These are phyloP conservation scores for Panus rudis DNA, from an alignment of 768 basidiomycete species.

Conservation along the genomic window DNA sequence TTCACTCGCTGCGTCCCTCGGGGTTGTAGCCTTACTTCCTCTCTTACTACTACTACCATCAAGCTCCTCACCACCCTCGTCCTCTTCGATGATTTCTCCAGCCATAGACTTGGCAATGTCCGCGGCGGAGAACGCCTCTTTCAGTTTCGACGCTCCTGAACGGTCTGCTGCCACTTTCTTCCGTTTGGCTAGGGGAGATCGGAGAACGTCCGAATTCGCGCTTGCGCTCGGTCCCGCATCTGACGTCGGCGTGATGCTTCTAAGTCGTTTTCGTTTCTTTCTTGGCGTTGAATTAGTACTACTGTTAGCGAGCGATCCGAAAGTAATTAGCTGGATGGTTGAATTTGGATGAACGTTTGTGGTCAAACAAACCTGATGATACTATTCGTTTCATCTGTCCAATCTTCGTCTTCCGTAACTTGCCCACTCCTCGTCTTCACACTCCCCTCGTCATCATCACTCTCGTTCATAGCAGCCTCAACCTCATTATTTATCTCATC, in stretches of 20 bases:
- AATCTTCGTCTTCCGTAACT: slow-evolving; percentile 45
- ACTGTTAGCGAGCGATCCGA: slow-evolving; percentile 1
- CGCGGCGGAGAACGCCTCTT: slow-evolving; percentile 42
- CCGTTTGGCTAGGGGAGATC: slow-evolving; percentile 74
- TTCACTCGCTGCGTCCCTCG: slow-evolving; percentile 11
- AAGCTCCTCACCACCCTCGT: slow-evolving; percentile 32
- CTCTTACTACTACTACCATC: slow-evolving; percentile 23
- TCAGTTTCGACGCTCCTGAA: slow-evolving; percentile 57
- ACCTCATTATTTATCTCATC: slow-evolving; percentile 81
- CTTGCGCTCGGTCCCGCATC: slow-evolving; percentile 29
- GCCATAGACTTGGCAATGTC: slow-evolving; percentile 6
- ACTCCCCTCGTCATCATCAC: slow-evolving; percentile 46
- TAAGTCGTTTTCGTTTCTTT: slow-evolving; percentile 58
- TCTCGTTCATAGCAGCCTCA: slow-evolving; percentile 80
- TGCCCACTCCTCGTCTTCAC: slow-evolving; percentile 34
- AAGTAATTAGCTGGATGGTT: not conserved
- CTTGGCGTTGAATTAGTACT: slow-evolving; percentile 36
- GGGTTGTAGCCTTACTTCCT: slow-evolving; percentile 5
- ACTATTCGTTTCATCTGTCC: slow-evolving; percentile 45
- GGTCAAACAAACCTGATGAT: slow-evolving; percentile 30
- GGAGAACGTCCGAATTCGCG: slow-evolving; percentile 34
- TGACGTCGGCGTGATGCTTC: slow-evolving; percentile 68
- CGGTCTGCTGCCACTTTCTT: slow-evolving; percentile 68
- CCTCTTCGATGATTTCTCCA: slow-evolving; percentile 9
- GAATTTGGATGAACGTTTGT: not conserved